Evolutionary conservation across 805 yeast genomes (phyloP).

Genomic region (Maudiozyma bulderi): DNA sequence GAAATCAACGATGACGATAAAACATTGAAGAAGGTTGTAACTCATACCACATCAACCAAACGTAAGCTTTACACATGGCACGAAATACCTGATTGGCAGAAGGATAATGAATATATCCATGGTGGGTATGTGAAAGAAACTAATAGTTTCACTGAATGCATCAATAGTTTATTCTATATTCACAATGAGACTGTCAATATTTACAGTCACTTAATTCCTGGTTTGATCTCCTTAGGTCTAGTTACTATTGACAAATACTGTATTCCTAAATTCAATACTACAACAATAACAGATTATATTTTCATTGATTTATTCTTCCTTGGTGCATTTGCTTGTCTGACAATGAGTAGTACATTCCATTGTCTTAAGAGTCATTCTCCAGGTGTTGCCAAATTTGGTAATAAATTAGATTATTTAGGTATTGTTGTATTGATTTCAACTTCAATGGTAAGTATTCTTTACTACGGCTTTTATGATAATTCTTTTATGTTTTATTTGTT

Average conservation of each 20-base stretch:
- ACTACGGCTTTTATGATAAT: constrained; percentile 41
- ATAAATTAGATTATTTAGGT: constrained; percentile 67
- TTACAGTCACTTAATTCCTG: constrained; percentile 52
- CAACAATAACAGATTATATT: constrained; percentile 32
- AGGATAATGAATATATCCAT: constrained; percentile 55
- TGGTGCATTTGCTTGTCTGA: constrained; percentile 52
- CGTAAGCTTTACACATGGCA: constrained; percentile 23
- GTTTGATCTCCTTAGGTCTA: constrained; percentile 15
- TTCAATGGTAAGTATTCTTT: constrained; percentile 45
- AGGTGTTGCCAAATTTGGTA: constrained; percentile 45
- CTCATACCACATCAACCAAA: constrained; percentile 1
- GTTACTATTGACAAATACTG: constrained; percentile 24
- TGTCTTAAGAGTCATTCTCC: constrained; percentile 57
- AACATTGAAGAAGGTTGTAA: neutral
- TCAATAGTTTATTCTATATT: constrained; percentile 42
- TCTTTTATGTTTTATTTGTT: constrained; percentile 31
- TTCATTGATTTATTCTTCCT: constrained; percentile 31
- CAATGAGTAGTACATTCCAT: constrained; percentile 58
- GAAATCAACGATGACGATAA: neutral
- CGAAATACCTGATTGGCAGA: constrained; percentile 65
- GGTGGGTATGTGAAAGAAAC: constrained; percentile 57
- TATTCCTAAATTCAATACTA: constrained; percentile 34
- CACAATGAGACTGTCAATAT: constrained; percentile 72
- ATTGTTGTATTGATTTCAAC: constrained; percentile 58
- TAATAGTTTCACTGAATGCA: constrained; percentile 35